Conservation (phyloP, 2,329 filamentous ascomycete genomes). For the Diplodia corticola region DNA sequence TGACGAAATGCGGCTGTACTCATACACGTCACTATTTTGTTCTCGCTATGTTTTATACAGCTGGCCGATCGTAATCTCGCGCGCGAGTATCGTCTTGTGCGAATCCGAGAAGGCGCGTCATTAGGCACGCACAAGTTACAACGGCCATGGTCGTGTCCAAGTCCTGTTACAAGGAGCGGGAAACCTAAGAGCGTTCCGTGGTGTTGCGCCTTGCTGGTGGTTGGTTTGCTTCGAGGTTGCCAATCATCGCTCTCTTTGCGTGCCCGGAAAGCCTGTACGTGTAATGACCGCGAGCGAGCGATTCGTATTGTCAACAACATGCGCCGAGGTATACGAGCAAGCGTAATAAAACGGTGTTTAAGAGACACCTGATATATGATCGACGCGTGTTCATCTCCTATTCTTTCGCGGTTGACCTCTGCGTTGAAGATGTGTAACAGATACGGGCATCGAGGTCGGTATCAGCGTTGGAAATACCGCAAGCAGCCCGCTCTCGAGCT, state of each 20-base stretch:
- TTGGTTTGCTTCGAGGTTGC: neutral
- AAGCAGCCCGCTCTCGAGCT: neutral
- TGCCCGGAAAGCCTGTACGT: slow-evolving; percentile 3
- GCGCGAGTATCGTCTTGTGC: slow-evolving; percentile 10
- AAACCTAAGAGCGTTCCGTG: neutral
- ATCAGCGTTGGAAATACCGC: slow-evolving; percentile 8
- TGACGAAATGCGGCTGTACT: slow-evolving; percentile 7
- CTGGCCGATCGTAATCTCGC: slow-evolving; percentile 7
- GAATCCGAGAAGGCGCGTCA: neutral
- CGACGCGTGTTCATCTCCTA: slow-evolving; percentile 8
- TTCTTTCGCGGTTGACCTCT: neutral
- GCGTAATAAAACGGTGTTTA: slow-evolving; percentile 2
- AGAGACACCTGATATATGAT: neutral
- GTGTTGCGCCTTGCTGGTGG: neutral
- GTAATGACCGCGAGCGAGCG: neutral
- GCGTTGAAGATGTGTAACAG: slow-evolving; percentile 6
- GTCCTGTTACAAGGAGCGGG: neutral
- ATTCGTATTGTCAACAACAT: slow-evolving; percentile 1
- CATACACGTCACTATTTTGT: neutral
- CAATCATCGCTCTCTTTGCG: neutral
- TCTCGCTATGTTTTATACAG: slow-evolving; percentile 11
- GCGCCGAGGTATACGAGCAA: neutral
- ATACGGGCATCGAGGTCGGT: slow-evolving; percentile 1
- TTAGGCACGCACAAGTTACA: slow-evolving; percentile 3
- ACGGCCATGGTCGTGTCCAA: neutral